A percentile compares a stretch with the other conserved stretches of the same genome.
phyloP scores from a whole-genome alignment of 179 eudicot genomes.

The Spergularia azorica region DNA sequence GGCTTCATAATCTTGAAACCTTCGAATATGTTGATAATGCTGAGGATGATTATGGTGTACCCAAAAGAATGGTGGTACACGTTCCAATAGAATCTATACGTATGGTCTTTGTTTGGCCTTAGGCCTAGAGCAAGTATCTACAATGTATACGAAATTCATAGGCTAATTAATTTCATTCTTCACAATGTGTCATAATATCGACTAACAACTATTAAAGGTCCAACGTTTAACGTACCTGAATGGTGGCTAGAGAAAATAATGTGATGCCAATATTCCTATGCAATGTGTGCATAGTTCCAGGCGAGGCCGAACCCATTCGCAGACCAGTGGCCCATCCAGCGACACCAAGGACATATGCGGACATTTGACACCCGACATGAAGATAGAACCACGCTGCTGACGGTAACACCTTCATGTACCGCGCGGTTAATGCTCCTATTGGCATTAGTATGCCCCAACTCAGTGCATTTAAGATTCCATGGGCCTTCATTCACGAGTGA shows the following conservation, averaged over 20 bases:
- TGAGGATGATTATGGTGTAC: conserved; percentile 40
- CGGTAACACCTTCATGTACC: conserved; percentile 43
- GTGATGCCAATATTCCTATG: conserved; percentile 47
- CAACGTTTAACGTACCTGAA: conserved; percentile 30
- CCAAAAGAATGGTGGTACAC: conserved; percentile 59
- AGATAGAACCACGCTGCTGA: conserved; percentile 47
- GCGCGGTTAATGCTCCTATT: conserved; percentile 44
- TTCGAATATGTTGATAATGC: conserved; percentile 55
- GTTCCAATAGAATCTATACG: conserved; percentile 62
- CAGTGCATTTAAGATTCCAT: conserved; percentile 41
- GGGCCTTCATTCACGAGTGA: conserved; percentile 22
- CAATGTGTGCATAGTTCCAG: conserved; percentile 28
- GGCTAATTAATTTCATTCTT: no score
- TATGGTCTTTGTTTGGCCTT: conserved; percentile 68
- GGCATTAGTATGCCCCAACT: conserved; percentile 51
- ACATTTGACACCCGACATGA: conserved; percentile 38
- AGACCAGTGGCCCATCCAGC: conserved; percentile 49
- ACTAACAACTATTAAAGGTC: no score
- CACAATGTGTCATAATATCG: no score
- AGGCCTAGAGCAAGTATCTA: conserved; percentile 52
- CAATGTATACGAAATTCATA: background rate
- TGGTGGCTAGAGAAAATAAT: conserved; percentile 49
- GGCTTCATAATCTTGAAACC: conserved; percentile 63
- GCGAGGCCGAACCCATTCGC: conserved; percentile 36
- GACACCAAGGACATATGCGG: conserved; percentile 41